Conservation (phyloP, 768 basidiomycete genomes). For the Boletus rubescentipes region DNA sequence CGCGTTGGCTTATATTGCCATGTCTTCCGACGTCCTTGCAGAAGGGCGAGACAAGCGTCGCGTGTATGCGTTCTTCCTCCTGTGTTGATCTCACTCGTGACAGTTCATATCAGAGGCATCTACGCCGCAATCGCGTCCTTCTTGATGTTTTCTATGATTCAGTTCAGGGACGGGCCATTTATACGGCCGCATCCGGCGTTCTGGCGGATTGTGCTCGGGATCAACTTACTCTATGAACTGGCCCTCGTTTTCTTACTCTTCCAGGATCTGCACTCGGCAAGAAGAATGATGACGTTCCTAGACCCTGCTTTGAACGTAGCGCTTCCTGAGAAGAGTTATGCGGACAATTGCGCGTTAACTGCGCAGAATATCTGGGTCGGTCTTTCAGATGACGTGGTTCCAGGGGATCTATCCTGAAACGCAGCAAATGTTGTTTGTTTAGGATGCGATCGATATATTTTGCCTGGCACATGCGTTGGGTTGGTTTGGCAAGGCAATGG, state of each 20-base stretch:
- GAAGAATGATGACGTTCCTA: constrained; percentile 75
- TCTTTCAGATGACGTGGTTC: not conserved
- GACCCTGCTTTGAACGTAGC: constrained; percentile 70
- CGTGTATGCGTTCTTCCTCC: constrained; percentile 50
- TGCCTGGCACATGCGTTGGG: constrained; percentile 83
- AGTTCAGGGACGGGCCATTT: constrained; percentile 89
- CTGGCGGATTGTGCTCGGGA: constrained; percentile 76
- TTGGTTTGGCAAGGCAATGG: constrained; percentile 91
- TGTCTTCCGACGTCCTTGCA: constrained; percentile 77
- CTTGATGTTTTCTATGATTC: constrained; percentile 79
- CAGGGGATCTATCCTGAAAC: not conserved
- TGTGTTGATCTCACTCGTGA: constrained; percentile 2
- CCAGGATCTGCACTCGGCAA: constrained; percentile 77
- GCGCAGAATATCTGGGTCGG: constrained; percentile 65
- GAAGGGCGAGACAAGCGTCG: constrained; percentile 81
- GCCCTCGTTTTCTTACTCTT: constrained; percentile 83
- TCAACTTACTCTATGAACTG: constrained; percentile 83
- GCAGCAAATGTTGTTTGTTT: not conserved
- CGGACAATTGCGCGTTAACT: constrained; percentile 74
- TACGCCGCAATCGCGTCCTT: constrained; percentile 77
- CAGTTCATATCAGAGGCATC: constrained; percentile 53
- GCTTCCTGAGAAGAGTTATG: constrained; percentile 83
- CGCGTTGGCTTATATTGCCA: constrained; percentile 77
- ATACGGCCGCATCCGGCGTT: constrained; percentile 86
- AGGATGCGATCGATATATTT: constrained; percentile 86